Evolutionary conservation across 805 yeast species (phyloP), one percentile per base, ranked within the genome.

Genomic region (Metschnikowia kunwiensis): DNA sequence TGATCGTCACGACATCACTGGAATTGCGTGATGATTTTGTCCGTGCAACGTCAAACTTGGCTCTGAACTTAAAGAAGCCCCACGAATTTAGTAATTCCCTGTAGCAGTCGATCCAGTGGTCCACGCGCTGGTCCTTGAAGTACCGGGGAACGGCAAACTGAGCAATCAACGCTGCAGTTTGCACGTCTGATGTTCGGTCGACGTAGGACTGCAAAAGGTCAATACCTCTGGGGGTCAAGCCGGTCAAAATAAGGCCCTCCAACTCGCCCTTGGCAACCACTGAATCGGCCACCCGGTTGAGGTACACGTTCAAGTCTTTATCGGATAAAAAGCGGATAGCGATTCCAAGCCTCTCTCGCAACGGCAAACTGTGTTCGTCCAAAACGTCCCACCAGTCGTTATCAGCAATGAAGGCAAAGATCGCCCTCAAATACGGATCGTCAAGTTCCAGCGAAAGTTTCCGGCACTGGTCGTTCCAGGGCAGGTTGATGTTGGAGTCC

Each of bases 311-410:
- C 44, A 91, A 65, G 46, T 85, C 96, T 30, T 77, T 71, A 54
- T 88, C 96, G 1, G 89, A 78, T 22, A 91, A 63, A 50, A 86
- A 91, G 32, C 96, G 69, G 16, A 91, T 65, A 0, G 97, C 97
- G 18, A 91, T 91, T 1, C 97, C 97, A 9, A 91, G 61, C 46
- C 96, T 68, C 54, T 91, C 98, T 35, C 91, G 70, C 26, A 91
- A 65, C 0, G 98, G 96, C 27, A 91, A 69, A 1, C 95, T 82
- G 13, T 82, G 78, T 53, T 91, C 97, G 54, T 87, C 95, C 34
- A 91, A 67, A 1, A 91, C 95, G 53, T 87, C 97, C 81, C 91
- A 82, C 97, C 97, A 91, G 46, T 89, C 93, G 30, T 86, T 84
- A 54, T 91, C 96, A 0, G 96, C 88, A 36, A 91, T 82, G 50